Conservation (phyloP, 2,329 filamentous ascomycete genomes). For the Penicillium sp. region DNA sequence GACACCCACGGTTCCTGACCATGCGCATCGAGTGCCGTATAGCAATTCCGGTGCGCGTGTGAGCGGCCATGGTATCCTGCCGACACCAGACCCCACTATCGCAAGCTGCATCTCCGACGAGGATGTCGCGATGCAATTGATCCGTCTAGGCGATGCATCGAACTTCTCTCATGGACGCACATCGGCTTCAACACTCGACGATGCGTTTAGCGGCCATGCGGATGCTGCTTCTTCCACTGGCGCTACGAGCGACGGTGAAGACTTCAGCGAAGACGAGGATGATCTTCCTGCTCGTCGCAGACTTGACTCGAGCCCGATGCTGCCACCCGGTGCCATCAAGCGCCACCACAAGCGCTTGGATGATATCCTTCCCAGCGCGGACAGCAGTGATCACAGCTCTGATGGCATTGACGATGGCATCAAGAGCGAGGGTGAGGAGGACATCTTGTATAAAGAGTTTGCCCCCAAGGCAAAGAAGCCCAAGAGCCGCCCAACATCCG, state of each 20-base stretch:
- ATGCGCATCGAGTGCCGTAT: constrained; percentile 67
- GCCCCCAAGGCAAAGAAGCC: constrained; percentile 58
- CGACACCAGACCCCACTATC: constrained; percentile 96
- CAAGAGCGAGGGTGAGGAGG: constrained; percentile 60
- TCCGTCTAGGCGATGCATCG: constrained; percentile 91
- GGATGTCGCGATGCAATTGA: constrained; percentile 95
- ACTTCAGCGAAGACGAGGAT: constrained; percentile 66
- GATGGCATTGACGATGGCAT: constrained; percentile 64
- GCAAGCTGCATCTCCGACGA: constrained; percentile 97
- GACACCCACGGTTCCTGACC: constrained; percentile 62
- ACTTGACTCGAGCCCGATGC: constrained; percentile 49
- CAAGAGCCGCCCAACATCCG: constrained; percentile 54
- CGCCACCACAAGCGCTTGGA: constrained; percentile 57
- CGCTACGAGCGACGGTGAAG: constrained; percentile 78
- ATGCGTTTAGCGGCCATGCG: constrained; percentile 88
- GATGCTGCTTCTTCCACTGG: constrained; percentile 84
- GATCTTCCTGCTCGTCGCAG: constrained; percentile 56
- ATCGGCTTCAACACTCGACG: constrained; percentile 90
- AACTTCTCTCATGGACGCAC: constrained; percentile 93
- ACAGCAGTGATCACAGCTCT: constrained; percentile 66
- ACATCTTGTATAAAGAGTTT: constrained; percentile 44
- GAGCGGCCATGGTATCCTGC: constrained; percentile 68
- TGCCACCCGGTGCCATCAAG: constrained; percentile 53
- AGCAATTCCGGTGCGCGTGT: constrained; percentile 47
- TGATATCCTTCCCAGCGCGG: constrained; percentile 62